Conservation (phyloP, 2,329 filamentous ascomycete genomes). For the Scedosporium dehoogii region DNA sequence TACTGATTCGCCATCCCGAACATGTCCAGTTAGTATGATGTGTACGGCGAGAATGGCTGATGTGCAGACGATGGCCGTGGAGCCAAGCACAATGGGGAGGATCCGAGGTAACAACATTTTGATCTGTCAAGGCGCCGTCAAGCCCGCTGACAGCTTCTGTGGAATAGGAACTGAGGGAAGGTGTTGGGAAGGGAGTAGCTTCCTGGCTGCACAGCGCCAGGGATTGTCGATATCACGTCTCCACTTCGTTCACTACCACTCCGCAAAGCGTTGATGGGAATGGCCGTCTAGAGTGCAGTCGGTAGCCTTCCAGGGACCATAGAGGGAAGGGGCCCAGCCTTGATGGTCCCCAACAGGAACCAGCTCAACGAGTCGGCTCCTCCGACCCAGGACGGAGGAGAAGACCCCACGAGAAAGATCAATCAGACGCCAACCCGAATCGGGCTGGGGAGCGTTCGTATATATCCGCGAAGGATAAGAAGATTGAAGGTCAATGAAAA, state of each 20-base stretch:
- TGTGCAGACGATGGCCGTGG: constrained; percentile 17
- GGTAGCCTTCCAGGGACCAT: background rate
- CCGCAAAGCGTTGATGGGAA: too few species aligned
- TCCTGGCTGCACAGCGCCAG: background rate
- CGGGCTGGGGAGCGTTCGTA: too few species aligned
- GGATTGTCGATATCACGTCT: background rate
- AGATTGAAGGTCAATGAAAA: background rate
- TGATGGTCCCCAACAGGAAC: background rate
- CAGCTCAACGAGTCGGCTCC: background rate
- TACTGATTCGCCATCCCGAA: constrained; percentile 21
- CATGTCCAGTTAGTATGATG: constrained; percentile 25
- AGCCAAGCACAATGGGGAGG: background rate
- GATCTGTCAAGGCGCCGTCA: background rate
- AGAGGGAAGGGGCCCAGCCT: background rate
- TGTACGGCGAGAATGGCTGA: constrained; percentile 27
- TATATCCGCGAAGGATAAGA: too few species aligned
- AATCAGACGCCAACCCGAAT: background rate
- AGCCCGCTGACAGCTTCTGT: background rate
- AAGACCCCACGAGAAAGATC: background rate
- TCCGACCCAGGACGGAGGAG: background rate
- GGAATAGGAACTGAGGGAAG: background rate
- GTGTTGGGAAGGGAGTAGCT: background rate
- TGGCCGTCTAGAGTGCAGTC: too few species aligned
- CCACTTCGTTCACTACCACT: too few species aligned
- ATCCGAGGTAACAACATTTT: constrained; percentile 5